phyloP scores from a whole-genome alignment of 176 grass and related monocot genomes.

The Eleusine indica region DNA sequence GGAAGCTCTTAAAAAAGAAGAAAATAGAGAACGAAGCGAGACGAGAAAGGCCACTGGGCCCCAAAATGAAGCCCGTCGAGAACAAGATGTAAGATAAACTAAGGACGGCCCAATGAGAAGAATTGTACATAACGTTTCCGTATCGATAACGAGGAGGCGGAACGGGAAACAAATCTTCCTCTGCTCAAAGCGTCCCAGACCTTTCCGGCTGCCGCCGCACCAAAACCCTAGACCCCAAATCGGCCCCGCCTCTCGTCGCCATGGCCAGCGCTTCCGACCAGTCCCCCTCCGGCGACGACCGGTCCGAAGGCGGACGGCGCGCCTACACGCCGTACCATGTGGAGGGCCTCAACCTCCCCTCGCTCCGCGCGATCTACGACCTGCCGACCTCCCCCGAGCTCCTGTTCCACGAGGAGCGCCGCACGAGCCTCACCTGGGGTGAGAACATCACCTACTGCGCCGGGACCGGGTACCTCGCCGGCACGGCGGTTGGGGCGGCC shows the following conservation, averaged over 20 bases:
- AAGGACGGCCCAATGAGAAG: not conserved
- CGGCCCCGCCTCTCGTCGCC: slow-evolving; percentile 8
- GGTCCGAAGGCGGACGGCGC: slow-evolving; percentile 16
- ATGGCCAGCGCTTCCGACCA: slow-evolving; percentile 28
- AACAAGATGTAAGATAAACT: not conserved
- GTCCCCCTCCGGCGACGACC: not conserved
- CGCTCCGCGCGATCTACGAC: slow-evolving; percentile 60
- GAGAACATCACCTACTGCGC: slow-evolving; percentile 62
- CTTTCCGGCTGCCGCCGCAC: not conserved
- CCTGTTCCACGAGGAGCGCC: slow-evolving; percentile 59
- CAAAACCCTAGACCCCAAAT: slow-evolving; percentile 35
- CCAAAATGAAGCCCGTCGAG: not conserved
- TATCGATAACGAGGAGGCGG: not conserved
- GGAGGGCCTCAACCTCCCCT: slow-evolving; percentile 41
- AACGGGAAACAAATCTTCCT: not conserved
- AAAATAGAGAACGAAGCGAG: not conserved
- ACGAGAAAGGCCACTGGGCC: not conserved
- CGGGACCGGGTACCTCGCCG: slow-evolving; percentile 52
- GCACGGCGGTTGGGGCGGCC: slow-evolving; percentile 35
- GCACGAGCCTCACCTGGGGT: slow-evolving; percentile 47
- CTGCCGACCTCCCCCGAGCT: slow-evolving; percentile 78
- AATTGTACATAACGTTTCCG: not conserved
- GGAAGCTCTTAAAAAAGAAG: not conserved
- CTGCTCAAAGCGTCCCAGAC: not conserved
- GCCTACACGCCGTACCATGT: slow-evolving; percentile 52